Conservation (phyloP, 192 early-diverging fungal genomes). For the Backusella australiensis region DNA sequence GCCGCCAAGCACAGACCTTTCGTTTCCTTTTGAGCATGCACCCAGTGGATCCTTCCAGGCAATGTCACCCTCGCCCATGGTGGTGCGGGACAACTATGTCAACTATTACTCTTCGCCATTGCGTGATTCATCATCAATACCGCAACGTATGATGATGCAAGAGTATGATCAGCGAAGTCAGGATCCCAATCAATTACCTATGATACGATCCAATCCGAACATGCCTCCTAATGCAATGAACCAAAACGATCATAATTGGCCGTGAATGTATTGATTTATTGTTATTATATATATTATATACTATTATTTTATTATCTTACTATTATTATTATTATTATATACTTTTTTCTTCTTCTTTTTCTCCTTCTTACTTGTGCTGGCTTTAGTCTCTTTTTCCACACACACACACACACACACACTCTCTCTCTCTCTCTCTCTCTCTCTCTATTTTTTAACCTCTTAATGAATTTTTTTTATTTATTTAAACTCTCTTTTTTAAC, state of each 20-base stretch:
- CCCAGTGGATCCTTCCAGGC: neutral
- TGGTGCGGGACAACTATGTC: neutral
- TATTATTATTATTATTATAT: neutral
- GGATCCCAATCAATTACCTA: neutral
- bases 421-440: too few species aligned
- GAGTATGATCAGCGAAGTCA: neutral
- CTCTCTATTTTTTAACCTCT: neutral
- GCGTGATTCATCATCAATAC: neutral
- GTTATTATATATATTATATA: neutral
- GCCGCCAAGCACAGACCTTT: constrained; percentile 4
- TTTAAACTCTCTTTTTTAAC: too few species aligned
- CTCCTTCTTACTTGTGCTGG: neutral
- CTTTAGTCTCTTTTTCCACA: neutral
- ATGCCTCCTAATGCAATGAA: neutral
- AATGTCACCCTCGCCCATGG: neutral
- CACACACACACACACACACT: neutral
- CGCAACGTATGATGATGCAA: constrained; percentile 3
- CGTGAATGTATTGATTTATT: neutral
- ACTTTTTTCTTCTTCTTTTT: neutral
- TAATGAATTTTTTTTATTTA: neutral
- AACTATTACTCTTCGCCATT: neutral
- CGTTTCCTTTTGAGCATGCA: neutral
- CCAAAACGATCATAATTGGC: neutral
- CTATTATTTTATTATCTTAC: neutral
- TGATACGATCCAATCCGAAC: neutral